phyloP scores from a whole-genome alignment of 106 monocot genomes.

The Phalaenopsis equestris region DNA sequence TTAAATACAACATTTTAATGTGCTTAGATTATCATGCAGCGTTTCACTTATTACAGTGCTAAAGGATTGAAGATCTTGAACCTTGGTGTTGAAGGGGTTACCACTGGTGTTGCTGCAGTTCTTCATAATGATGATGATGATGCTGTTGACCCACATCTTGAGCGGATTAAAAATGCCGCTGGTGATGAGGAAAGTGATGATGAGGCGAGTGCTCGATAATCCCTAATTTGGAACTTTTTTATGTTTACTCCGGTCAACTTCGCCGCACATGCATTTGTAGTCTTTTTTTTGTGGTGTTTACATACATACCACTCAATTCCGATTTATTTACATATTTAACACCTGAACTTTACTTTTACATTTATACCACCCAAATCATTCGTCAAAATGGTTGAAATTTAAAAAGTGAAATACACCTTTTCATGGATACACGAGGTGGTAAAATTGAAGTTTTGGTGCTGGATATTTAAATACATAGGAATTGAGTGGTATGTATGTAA shows the following conservation, averaged over 20 bases:
- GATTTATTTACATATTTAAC: no score
- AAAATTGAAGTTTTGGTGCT: no score
- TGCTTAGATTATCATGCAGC: background rate
- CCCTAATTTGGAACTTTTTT: background rate
- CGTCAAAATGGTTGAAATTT: no score
- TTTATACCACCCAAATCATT: no score
- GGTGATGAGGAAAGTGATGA: slow-evolving; percentile 97
- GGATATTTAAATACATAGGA: no score
- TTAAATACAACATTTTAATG: background rate
- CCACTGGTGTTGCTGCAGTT: slow-evolving; percentile 66
- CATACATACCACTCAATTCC: no score
- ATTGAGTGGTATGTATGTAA: no score
- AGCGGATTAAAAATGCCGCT: slow-evolving; percentile 70
- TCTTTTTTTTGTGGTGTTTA: no score
- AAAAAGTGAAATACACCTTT: no score
- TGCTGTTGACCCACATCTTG: slow-evolving; percentile 97
- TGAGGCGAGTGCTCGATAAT: slow-evolving; percentile 35
- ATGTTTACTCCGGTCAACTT: background rate
- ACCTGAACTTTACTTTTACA: no score
- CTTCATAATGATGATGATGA: slow-evolving; percentile 70
- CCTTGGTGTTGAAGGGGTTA: slow-evolving; percentile 58
- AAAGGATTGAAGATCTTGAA: slow-evolving; percentile 92
- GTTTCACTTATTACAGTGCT: slow-evolving; percentile 35
- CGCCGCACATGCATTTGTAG: background rate
- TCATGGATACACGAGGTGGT: no score